A percentile compares a stretch with the other conserved stretches of the same genome.
Evolutionary conservation across 768 basidiomycete species (phyloP).

Genomic region (Russula vinacea): DNA sequence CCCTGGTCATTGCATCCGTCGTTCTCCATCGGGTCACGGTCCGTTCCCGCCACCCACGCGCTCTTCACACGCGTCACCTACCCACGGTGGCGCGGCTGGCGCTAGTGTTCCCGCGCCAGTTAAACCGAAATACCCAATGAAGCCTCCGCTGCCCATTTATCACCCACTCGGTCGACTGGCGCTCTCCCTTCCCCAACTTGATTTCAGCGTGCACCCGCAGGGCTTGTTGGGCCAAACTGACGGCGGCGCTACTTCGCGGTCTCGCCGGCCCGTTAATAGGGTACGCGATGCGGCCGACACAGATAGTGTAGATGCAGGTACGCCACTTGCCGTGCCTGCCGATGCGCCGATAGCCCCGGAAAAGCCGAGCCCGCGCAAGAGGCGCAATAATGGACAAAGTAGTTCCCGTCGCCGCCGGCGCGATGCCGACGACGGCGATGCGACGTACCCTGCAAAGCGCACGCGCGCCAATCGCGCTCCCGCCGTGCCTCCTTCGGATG

Average conservation of each 20-base stretch:
- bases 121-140: slow-evolving; percentile 23
- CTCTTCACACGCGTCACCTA: slow-evolving; percentile 16
- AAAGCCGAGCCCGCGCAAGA: slow-evolving; percentile 30
- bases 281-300: slow-evolving; percentile 26
- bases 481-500: slow-evolving; percentile 16
- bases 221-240: slow-evolving; percentile 11
- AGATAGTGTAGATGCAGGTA: slow-evolving; percentile 13
- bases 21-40: slow-evolving; percentile 17
- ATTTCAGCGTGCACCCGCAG: slow-evolving; percentile 17
- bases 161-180: slow-evolving; percentile 30
- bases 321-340: slow-evolving; percentile 16
- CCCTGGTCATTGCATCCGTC: slow-evolving; percentile 21
- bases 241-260: slow-evolving; percentile 18
- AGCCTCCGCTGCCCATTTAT: slow-evolving; percentile 28
- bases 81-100: not conserved
- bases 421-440: slow-evolving; percentile 30
- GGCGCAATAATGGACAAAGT: slow-evolving; percentile 24
- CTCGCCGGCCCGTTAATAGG: slow-evolving; percentile 27
- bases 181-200: slow-evolving; percentile 27
- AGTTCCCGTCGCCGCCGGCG: slow-evolving; percentile 28
- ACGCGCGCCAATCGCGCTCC: slow-evolving; percentile 27
- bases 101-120: not conserved
- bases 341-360: slow-evolving; percentile 17
- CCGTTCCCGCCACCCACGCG: slow-evolving; percentile 10
- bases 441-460: slow-evolving; percentile 31